Evolutionary conservation across 2,329 filamentous ascomycete genomes (phyloP).

Genomic region (Arthrobotrys pseudoclavata): DNA sequence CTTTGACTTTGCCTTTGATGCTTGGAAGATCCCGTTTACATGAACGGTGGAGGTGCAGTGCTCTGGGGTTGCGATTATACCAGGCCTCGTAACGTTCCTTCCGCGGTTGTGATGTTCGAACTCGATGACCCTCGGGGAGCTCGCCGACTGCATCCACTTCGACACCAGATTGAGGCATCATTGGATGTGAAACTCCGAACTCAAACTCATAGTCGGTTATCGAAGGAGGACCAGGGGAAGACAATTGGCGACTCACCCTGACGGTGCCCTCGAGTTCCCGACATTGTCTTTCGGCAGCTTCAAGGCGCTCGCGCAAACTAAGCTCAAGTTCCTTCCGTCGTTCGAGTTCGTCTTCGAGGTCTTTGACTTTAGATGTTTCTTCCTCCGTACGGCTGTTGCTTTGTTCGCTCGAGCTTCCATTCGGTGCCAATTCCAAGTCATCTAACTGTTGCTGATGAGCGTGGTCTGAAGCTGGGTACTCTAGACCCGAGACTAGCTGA

Average conservation of each 20-base stretch:
- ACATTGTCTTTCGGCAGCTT: background rate
- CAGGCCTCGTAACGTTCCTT: conserved; percentile 28
- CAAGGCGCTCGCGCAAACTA: conserved; percentile 9
- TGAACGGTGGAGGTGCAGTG: background rate
- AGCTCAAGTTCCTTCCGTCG: background rate
- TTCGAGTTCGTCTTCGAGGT: background rate
- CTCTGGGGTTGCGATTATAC: conserved; percentile 21
- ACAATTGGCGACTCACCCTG: too few species aligned
- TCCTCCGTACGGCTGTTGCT: background rate
- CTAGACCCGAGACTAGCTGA: too few species aligned
- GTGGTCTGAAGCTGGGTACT: background rate
- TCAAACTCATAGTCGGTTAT: background rate
- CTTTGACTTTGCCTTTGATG: conserved; percentile 9
- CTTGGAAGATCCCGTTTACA: background rate
- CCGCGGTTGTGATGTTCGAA: conserved; percentile 9
- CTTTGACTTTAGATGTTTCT: background rate
- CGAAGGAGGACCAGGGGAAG: background rate
- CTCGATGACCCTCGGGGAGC: background rate
- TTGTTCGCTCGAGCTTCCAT: too few species aligned
- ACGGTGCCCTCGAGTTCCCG: conserved; percentile 1
- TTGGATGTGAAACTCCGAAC: conserved; percentile 18
- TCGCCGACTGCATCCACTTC: conserved; percentile 16
- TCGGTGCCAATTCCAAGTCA: background rate
- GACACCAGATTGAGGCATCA: conserved; percentile 3
- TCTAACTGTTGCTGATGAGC: background rate